Evolutionary conservation across 306 rosid genomes (phyloP), one percentile per base, ranked within the genome.

Genomic region (Vicia faba): DNA sequence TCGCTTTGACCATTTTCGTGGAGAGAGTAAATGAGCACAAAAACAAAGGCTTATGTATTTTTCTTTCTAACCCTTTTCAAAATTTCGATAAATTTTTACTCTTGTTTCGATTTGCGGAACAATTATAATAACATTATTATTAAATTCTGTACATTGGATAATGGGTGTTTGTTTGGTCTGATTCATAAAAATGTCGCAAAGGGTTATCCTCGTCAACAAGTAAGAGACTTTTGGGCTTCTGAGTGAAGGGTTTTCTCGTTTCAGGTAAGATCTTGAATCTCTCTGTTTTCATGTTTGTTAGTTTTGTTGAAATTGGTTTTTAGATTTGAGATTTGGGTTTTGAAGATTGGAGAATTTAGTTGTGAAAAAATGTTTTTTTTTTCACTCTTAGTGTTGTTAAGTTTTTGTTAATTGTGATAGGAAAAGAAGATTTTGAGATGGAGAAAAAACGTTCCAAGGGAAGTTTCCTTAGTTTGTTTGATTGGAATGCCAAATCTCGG

Each of bases 401-500:
- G 2, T 50, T 36, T 31, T 28, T 38, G 46, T 26, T 67, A 36
- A 53, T 43, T 61, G 20, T 64, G 55, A 25, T 38, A 33, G 13
- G 60, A 53, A 61, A 54, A 79, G 54, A 7, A 61, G 64, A 64
- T 84, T 87, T 87, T 93, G 91, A 81, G 76, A 84, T 77, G 80
- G 93, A 89, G 84, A 89, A 92, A 66, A 84, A 66, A 59, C 91
- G 96, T 71, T 86, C 93, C 4, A 92, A 81, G 68, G 98, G 95
- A 73, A 87, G 98, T 58, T 88, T 92, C 77, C 83, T 92, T 66
- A 86, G 83, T 81, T 79, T 92, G 78, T 89, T 89, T 80, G 96
- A 92, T 76, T 89, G 98, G 98, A 89, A 89, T 78, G 86, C 87
- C 8, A 92, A 89, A 87, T 89, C 98, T 80, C 78, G 89, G 51